Evolutionary conservation across 2,329 filamentous ascomycete species (phyloP), one percentile per base, ranked within the genome.

Genomic region (Phaeophleospora eucalypticola): DNA sequence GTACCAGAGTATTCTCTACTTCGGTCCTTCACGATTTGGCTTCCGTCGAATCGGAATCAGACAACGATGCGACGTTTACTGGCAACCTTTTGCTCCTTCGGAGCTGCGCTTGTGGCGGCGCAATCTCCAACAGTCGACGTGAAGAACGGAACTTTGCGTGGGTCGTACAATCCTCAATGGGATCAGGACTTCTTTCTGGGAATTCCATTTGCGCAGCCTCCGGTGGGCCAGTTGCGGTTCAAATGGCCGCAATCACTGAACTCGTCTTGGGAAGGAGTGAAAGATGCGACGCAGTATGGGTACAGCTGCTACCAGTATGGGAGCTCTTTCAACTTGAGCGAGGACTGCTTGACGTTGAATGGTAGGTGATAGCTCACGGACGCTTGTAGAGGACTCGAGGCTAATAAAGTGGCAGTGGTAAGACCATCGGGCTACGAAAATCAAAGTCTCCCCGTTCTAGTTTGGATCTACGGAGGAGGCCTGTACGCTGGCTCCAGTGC

Each of bases 291-390:
- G 33, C 49, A 58, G 43, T 72, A 71, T 49, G 64, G n/a, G 45
- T 19, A 35, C 20, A 20, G 32, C 32, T 43, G 41, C n/a, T 36
- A 43, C 10, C 29, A 36, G 18, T 43, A 43, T 21, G 33, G 19
- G 18, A 12, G 27, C 16, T 33, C 72, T 72, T 46, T 20, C 18
- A 35, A 18, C 49, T 36, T 67, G 21, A 24, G 65, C 18, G 80
- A 82, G 56, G 74, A 81, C 53, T 83, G 80, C 48, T 68, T 83
- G 3, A 79, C 76, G 35, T 65, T 83, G 47, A 83, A 82, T 29
- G 24, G 24, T 29, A 29, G 12, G 24, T 12, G 12, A 6, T 29
- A 52, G 70, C 83, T 14, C 66, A 7, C 7, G 24, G 12, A 12
- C 6, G 12, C 24, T 7, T 7, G 24, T 7, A 29, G 24, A 29